Evolutionary conservation across 805 yeast genomes (phyloP).

Genomic region (Candida rishiriensis): DNA sequence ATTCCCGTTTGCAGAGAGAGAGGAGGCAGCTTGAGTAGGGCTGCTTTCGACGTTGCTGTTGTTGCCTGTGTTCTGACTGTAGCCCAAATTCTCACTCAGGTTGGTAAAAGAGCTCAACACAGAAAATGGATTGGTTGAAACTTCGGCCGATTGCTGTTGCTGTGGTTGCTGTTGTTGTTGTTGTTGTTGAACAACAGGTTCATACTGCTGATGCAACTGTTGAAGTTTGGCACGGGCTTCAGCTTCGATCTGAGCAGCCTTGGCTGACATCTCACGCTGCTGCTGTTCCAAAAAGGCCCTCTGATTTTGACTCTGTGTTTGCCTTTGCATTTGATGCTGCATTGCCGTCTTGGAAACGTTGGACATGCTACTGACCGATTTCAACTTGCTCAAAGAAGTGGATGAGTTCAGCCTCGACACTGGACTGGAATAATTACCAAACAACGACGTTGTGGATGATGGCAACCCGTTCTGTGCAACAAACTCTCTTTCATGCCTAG

Average conservation of each 20-base stretch:
- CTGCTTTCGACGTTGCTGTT: too few relatives aligned
- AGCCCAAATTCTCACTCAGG: not conserved
- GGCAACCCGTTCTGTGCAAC: conserved; percentile 11
- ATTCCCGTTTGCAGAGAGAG: not conserved
- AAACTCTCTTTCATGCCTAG: conserved; percentile 1
- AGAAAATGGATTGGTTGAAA: conserved; percentile 12
- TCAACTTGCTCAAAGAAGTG: conserved; percentile 8
- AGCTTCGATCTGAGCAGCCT: too few relatives aligned
- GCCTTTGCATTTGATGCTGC: too few relatives aligned
- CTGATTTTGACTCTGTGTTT: too few relatives aligned
- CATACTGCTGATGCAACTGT: too few relatives aligned
- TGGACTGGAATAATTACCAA: conserved; percentile 9
- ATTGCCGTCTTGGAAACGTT: not conserved
- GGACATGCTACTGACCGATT: not conserved
- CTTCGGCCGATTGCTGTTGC: not conserved
- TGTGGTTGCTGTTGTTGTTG: not conserved
- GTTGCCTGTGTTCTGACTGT: too few relatives aligned
- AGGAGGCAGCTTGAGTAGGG: too few relatives aligned
- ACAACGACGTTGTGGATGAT: conserved; percentile 15
- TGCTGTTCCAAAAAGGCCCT: too few relatives aligned
- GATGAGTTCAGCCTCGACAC: conserved; percentile 8
- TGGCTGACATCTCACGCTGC: too few relatives aligned
- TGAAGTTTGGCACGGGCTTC: too few relatives aligned
- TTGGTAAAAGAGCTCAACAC: conserved; percentile 14
- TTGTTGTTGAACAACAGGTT: not conserved